Conservation (phyloP, 2,329 filamentous ascomycete species). For the Colletotrichum eremochloae region DNA sequence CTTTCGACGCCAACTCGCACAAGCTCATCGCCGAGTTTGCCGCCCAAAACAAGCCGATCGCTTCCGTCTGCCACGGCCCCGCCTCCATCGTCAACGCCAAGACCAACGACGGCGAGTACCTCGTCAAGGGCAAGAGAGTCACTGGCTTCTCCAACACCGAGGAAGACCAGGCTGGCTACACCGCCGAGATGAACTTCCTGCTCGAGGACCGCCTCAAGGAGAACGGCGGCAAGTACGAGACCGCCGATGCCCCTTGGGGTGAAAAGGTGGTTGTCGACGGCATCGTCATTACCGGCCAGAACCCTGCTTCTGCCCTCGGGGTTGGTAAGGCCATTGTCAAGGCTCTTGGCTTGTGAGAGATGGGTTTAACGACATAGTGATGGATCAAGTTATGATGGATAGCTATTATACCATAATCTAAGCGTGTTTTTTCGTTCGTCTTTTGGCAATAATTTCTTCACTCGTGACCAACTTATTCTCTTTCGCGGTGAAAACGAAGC, state of each 20-base stretch:
- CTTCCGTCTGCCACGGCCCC: slow-evolving; percentile 78
- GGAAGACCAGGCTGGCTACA: slow-evolving; percentile 61
- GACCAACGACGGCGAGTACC: slow-evolving; percentile 61
- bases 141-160: slow-evolving; percentile 75
- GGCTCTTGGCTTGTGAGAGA: slow-evolving; percentile 52
- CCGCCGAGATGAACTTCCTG: slow-evolving; percentile 68
- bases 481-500: too few relatives aligned
- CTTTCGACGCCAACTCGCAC: slow-evolving; percentile 67
- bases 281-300: slow-evolving; percentile 69
- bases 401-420: slow-evolving; percentile 4
- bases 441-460: too few relatives aligned
- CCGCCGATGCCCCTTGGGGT: slow-evolving; percentile 62
- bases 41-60: slow-evolving; percentile 70
- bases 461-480: too few relatives aligned
- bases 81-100: slow-evolving; percentile 72
- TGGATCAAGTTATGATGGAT: slow-evolving; percentile 10
- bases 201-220: slow-evolving; percentile 68
- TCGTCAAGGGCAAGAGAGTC: slow-evolving; percentile 69
- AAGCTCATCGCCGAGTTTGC: slow-evolving; percentile 74
- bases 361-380: slow-evolving; percentile 27
- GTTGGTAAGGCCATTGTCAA: slow-evolving; percentile 66
- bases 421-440: slow-evolving; percentile 1
- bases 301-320: slow-evolving; percentile 65
- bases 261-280: slow-evolving; percentile 65
- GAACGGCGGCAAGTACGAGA: slow-evolving; percentile 68